Conservation (phyloP, 2,329 filamentous ascomycete genomes). For the Fusarium burgessii region DNA sequence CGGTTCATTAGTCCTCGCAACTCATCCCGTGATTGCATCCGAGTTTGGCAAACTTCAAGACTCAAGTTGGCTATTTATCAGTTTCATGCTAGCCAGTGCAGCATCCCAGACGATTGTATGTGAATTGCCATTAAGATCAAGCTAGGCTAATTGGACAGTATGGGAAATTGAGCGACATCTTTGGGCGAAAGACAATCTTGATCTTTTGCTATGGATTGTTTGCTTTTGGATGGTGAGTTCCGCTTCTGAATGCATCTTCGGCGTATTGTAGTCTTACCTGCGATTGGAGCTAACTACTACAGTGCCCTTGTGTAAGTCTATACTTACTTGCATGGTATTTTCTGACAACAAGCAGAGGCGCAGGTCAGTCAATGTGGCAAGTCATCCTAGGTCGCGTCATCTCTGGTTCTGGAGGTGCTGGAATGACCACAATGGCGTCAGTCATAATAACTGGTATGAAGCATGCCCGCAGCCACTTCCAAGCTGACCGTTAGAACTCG, state of each 20-base stretch:
- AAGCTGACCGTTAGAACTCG: slow-evolving; percentile 53
- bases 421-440: slow-evolving; percentile 59
- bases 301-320: slow-evolving; percentile 38
- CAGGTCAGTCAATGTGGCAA: slow-evolving; percentile 59
- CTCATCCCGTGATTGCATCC: slow-evolving; percentile 71
- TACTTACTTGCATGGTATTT: rapidly evolving
- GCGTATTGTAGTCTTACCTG: background rate
- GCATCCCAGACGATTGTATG: slow-evolving; percentile 46
- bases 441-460: background rate
- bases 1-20: slow-evolving; percentile 73
- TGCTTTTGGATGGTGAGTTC: slow-evolving; percentile 53
- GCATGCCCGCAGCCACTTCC: rapidly evolving
- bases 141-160: slow-evolving; percentile 44
- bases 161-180: slow-evolving; percentile 49
- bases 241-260: background rate
- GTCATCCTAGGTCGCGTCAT: slow-evolving; percentile 64
- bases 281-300: background rate
- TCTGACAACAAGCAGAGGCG: slow-evolving; percentile 47
- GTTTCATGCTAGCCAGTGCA: slow-evolving; percentile 49
- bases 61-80: slow-evolving; percentile 58
- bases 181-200: slow-evolving; percentile 44
- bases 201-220: slow-evolving; percentile 47
- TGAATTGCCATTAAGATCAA: rapidly evolving
- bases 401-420: slow-evolving; percentile 64
- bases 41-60: slow-evolving; percentile 68